Conservation (phyloP, 2,329 filamentous ascomycete genomes). For the Aspergillus sp. region DNA sequence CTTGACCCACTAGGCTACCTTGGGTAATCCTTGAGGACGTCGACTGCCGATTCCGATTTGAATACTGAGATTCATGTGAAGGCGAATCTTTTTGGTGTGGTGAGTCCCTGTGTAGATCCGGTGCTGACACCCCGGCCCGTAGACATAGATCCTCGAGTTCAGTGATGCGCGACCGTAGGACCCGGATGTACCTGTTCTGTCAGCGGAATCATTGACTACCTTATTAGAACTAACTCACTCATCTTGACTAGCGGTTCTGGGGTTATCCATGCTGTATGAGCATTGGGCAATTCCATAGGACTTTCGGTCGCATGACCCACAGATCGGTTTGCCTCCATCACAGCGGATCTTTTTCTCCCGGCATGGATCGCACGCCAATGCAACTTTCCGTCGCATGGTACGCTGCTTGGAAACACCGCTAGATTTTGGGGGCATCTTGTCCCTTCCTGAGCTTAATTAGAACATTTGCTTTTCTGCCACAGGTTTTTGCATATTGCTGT, state of each 20-base stretch:
- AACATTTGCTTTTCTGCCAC: not conserved
- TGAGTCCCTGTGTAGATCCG: slow-evolving; percentile 1
- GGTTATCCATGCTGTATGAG: slow-evolving; percentile 42
- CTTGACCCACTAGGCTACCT: not conserved
- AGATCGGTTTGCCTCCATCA: slow-evolving; percentile 49
- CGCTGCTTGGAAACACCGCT: not conserved
- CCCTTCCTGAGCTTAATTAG: not conserved
- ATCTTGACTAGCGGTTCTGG: slow-evolving; percentile 40
- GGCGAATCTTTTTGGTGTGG: not conserved
- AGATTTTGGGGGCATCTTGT: slow-evolving; percentile 1
- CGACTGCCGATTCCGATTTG: not conserved
- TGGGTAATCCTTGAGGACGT: not conserved
- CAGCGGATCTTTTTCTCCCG: slow-evolving; percentile 46
- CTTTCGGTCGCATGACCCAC: slow-evolving; percentile 44
- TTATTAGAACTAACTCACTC: slow-evolving; percentile 26
- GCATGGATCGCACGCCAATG: slow-evolving; percentile 47
- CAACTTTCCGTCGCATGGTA: slow-evolving; percentile 29
- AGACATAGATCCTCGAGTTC: slow-evolving; percentile 30
- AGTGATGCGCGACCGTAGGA: slow-evolving; percentile 30
- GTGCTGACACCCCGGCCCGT: slow-evolving; percentile 23
- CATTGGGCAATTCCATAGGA: slow-evolving; percentile 38
- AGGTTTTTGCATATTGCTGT: too few species aligned
- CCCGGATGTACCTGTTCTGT: slow-evolving; percentile 14
- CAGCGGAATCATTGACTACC: not conserved
- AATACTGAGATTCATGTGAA: not conserved